Evolutionary conservation across 148 eudicot species (phyloP).

Genomic region (Nepenthes mirabilis): DNA sequence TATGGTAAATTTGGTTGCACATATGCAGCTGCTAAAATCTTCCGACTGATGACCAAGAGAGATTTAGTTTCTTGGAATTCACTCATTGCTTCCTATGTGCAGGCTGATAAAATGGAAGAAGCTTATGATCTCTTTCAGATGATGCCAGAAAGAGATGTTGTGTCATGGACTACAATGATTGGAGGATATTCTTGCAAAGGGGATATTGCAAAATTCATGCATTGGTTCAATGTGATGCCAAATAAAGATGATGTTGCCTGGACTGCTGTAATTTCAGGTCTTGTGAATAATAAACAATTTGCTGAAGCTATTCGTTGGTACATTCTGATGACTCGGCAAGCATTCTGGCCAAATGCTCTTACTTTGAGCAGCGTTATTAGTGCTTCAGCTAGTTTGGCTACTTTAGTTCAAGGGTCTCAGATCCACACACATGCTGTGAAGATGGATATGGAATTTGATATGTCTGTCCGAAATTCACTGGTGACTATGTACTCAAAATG

Average conservation of each 20-base stretch:
- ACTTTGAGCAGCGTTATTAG: conserved; percentile 47
- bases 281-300: conserved; percentile 27
- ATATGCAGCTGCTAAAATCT: conserved; percentile 27
- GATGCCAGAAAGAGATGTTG: conserved; percentile 32
- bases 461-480: conserved; percentile 45
- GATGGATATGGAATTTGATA: conserved; percentile 24
- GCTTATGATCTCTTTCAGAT: conserved; percentile 27
- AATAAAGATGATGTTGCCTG: conserved; percentile 45
- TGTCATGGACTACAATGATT: conserved; percentile 59
- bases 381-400: conserved; percentile 42
- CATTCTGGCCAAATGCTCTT: conserved; percentile 36
- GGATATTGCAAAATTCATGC: conserved; percentile 20
- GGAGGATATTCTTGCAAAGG: conserved; percentile 39
- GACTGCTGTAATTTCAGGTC: conserved; percentile 61
- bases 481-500: conserved; percentile 57
- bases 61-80: conserved; percentile 47
- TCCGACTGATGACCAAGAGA: conserved; percentile 20
- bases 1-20: conserved; percentile 40
- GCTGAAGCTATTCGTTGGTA: conserved; percentile 39
- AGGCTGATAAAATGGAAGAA: conserved; percentile 22
- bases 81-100: conserved; percentile 30
- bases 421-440: conserved; percentile 35
- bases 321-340: conserved; percentile 26
- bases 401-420: conserved; percentile 35
- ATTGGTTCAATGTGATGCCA: conserved; percentile 36